phyloP scores from a whole-genome alignment of 768 basidiomycete species.

The Tephrocybe sp. region DNA sequence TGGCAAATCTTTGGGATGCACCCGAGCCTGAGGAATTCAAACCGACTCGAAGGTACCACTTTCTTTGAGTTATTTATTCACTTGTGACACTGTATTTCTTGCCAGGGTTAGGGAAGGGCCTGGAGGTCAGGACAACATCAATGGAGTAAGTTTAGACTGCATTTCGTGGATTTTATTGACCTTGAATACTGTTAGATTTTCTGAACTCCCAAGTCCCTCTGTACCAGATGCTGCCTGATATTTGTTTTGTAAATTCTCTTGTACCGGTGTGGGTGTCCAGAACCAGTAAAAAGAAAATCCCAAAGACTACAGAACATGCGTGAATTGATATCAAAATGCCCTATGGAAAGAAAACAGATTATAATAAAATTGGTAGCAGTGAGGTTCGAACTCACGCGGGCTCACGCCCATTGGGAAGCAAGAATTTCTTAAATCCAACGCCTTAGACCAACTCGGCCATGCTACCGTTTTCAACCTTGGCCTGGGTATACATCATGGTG shows the following conservation, averaged over 20 bases:
- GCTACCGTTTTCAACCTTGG: constrained; percentile 34
- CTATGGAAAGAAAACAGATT: constrained; percentile 3
- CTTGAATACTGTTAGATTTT: constrained; percentile 15
- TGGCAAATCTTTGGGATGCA: constrained; percentile 46
- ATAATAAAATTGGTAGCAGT: constrained; percentile 62
- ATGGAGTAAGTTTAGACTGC: constrained; percentile 26
- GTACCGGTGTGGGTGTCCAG: no score
- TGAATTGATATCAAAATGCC: background rate
- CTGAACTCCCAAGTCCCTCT: no score
- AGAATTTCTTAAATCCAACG: constrained; percentile 79
- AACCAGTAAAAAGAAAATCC: no score
- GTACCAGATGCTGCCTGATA: no score
- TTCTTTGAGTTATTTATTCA: background rate
- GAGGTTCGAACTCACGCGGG: constrained; percentile 92
- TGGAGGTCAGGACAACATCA: constrained; percentile 63
- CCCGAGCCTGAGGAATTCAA: constrained; percentile 51
- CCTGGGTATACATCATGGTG: constrained; percentile 2
- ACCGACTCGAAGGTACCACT: constrained; percentile 61
- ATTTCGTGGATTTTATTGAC: constrained; percentile 4
- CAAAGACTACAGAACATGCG: background rate
- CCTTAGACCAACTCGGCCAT: constrained; percentile 92
- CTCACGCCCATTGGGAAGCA: constrained; percentile 82
- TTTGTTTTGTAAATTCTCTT: no score
- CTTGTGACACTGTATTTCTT: background rate
- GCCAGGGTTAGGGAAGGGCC: constrained; percentile 64